phyloP scores from a whole-genome alignment of 805 yeast genomes.

The Sugiyamaella mastotermitis region DNA sequence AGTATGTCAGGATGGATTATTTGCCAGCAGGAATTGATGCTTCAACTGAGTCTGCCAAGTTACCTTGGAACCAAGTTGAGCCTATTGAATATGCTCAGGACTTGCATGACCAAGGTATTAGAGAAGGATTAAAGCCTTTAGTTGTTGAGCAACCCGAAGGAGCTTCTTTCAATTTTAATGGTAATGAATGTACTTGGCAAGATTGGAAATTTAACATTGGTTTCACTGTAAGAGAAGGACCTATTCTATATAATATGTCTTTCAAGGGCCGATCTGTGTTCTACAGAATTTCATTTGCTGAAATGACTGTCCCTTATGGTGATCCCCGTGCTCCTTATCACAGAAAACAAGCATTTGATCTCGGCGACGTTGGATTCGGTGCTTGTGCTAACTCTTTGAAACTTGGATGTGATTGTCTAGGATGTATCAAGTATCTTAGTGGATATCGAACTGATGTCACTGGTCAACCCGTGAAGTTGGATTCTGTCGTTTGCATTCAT shows the following conservation, averaged over 20 bases:
- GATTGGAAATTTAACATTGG: constrained; percentile 75
- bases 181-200: constrained; percentile 68
- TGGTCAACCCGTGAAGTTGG: constrained; percentile 66
- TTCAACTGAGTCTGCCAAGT: constrained; percentile 3
- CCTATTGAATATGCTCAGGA: constrained; percentile 9
- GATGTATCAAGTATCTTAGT: constrained; percentile 76
- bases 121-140: constrained; percentile 61
- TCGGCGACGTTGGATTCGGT: constrained; percentile 87
- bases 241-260: constrained; percentile 65
- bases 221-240: constrained; percentile 81
- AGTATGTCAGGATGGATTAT: constrained; percentile 69
- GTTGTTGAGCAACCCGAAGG: constrained; percentile 76
- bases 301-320: constrained; percentile 85
- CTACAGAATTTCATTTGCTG: constrained; percentile 71
- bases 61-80: constrained; percentile 7
- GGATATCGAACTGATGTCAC: constrained; percentile 64
- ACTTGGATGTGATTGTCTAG: constrained; percentile 81
- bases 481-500: constrained; percentile 77
- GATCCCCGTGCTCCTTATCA: constrained; percentile 75
- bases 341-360: constrained; percentile 79
- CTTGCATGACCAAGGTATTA: constrained; percentile 33
- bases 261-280: constrained; percentile 74
- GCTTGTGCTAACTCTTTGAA: constrained; percentile 74
- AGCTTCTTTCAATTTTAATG: constrained; percentile 67
- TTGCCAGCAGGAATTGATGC: constrained; percentile 51